Evolutionary conservation across 495 filamentous ascomycete species (phyloP).

Genomic region (Penicillium odoratum): DNA sequence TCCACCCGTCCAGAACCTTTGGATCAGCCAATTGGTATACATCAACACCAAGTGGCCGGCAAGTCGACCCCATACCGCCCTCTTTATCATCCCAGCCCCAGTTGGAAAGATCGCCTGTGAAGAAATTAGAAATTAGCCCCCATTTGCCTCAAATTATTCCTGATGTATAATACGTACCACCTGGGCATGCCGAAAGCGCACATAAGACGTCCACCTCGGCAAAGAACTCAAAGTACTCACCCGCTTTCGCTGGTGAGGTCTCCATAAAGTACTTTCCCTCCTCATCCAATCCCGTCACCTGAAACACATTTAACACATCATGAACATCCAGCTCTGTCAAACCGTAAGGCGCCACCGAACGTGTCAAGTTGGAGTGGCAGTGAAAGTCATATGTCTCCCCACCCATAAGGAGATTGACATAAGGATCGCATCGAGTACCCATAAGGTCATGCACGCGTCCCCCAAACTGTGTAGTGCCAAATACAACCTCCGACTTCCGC

Average conservation of each 20-base stretch:
- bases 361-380: constrained; percentile 77
- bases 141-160: constrained; percentile 6
- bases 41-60: constrained; percentile 70
- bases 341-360: constrained; percentile 66
- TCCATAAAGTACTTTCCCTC: constrained; percentile 79
- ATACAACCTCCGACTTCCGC: constrained; percentile 34
- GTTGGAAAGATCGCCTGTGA: constrained; percentile 64
- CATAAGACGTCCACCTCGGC: constrained; percentile 74
- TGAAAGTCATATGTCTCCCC: constrained; percentile 72
- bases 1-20: constrained; percentile 58
- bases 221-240: constrained; percentile 75
- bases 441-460: constrained; percentile 70
- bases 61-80: constrained; percentile 67
- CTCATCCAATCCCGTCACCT: constrained; percentile 71
- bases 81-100: constrained; percentile 74
- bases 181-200: constrained; percentile 64
- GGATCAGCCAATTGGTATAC: constrained; percentile 61
- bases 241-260: constrained; percentile 63
- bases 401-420: constrained; percentile 70
- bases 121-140: constrained; percentile 33
- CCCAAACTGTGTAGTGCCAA: constrained; percentile 47
- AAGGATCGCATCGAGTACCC: constrained; percentile 76
- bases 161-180: constrained; percentile 36
- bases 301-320: constrained; percentile 80
- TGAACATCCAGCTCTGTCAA: constrained; percentile 73